Conservation (phyloP, 2,329 filamentous ascomycete species). For the Daldinia eschscholtzii region DNA sequence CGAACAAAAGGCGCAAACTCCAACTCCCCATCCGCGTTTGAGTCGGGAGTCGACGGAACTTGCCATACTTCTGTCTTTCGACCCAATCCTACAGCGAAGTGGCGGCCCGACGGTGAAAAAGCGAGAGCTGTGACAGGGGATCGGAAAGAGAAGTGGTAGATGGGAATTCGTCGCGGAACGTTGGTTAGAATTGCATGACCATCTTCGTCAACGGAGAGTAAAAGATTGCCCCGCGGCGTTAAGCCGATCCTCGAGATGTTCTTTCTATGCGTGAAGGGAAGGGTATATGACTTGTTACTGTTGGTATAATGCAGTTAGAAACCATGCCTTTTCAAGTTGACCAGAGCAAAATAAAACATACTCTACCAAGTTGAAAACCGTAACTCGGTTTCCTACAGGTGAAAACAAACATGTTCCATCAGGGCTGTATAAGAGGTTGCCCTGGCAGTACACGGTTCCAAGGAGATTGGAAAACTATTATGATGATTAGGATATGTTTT, state of each 20-base stretch:
- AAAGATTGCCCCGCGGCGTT: constrained; percentile 88
- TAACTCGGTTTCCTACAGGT: constrained; percentile 94
- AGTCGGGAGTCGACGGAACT: constrained; percentile 88
- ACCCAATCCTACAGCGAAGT: constrained; percentile 91
- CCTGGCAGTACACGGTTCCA: constrained; percentile 97
- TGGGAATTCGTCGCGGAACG: constrained; percentile 83
- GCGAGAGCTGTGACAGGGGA: constrained; percentile 83
- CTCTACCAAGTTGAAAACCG: constrained; percentile 97
- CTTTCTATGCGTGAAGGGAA: constrained; percentile 91
- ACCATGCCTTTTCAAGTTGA: neutral
- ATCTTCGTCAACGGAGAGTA: constrained; percentile 94
- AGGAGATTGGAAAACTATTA: constrained; percentile 94
- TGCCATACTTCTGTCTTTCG: constrained; percentile 95
- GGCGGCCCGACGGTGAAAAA: constrained; percentile 90
- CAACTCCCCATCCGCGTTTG: constrained; percentile 81
- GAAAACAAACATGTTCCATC: constrained; percentile 97
- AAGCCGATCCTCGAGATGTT: constrained; percentile 92
- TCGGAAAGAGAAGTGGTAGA: constrained; percentile 97
- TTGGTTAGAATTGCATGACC: constrained; percentile 95
- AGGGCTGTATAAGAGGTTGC: constrained; percentile 95
- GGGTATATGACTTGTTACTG: constrained; percentile 88
- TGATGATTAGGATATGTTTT: constrained; percentile 25
- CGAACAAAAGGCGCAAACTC: constrained; percentile 96
- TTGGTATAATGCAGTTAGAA: constrained; percentile 52
- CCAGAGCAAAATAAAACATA: constrained; percentile 58